Evolutionary conservation across 495 filamentous ascomycete species (phyloP).

Genomic region (Penicillium canescens): DNA sequence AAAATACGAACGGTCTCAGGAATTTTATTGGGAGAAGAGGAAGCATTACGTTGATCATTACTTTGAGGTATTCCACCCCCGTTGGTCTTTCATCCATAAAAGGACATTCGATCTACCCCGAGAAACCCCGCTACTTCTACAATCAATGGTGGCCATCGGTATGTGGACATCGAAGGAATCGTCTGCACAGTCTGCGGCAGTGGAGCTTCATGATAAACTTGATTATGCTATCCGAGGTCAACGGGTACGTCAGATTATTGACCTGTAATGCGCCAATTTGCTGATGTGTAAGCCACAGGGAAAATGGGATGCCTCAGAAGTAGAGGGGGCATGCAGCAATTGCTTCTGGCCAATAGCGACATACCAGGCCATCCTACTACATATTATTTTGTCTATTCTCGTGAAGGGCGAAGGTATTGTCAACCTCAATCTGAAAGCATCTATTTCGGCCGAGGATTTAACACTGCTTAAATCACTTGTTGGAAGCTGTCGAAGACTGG

Average conservation of each 20-base stretch:
- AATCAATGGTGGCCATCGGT: conserved; percentile 30
- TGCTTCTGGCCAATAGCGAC: conserved; percentile 30
- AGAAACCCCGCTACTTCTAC: conserved; percentile 25
- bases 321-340: conserved; percentile 6
- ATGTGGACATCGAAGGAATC: conserved; percentile 23
- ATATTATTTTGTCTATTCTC: conserved; percentile 25
- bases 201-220: conserved; percentile 25
- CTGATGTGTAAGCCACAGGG: conserved; percentile 15
- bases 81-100: conserved; percentile 33
- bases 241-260: conserved; percentile 9
- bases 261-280: background rate
- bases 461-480: conserved; percentile 26
- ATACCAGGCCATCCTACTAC: conserved; percentile 34
- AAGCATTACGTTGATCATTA: conserved; percentile 22
- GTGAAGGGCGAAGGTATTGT: background rate
- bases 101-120: conserved; percentile 16
- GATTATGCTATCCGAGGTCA: conserved; percentile 24
- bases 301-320: conserved; percentile 28
- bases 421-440: conserved; percentile 17
- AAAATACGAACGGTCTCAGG: background rate
- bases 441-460: conserved; percentile 11
- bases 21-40: conserved; percentile 1
- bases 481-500: conserved; percentile 23
- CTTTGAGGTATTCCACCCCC: conserved; percentile 30
- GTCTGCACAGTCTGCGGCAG: conserved; percentile 15